These are phyloP conservation scores for Kluyveromyces aestuarii DNA, from an alignment of 805 yeast species.

Conservation along the genomic window DNA sequence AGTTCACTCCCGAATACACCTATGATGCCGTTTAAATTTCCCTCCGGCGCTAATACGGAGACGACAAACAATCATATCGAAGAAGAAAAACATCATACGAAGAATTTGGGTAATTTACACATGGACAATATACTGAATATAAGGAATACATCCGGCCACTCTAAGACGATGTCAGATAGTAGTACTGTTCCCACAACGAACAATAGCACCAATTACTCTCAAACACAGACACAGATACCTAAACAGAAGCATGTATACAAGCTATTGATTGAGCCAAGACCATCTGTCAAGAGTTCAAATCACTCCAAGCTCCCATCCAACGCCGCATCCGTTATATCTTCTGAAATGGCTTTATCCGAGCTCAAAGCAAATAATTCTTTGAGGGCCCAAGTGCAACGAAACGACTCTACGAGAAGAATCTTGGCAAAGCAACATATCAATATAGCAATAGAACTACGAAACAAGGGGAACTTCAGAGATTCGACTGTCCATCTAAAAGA, in stretches of 20 bases:
- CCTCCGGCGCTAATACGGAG: neutral
- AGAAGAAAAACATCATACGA: neutral
- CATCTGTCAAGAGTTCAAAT: neutral
- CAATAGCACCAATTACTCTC: neutral
- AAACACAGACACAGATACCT: neutral
- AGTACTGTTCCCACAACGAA: neutral
- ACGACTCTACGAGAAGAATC: neutral
- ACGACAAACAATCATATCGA: neutral
- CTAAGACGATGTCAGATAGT: neutral
- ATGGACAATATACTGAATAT: too few relatives aligned
- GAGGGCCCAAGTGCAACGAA: neutral
- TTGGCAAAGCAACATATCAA: slow-evolving; percentile 4
- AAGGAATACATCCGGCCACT: neutral
- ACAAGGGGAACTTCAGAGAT: slow-evolving; percentile 53
- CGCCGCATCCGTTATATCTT: neutral
- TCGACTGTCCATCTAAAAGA: slow-evolving; percentile 59
- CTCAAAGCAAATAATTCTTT: too few relatives aligned
- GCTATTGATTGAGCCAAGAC: slow-evolving; percentile 2
- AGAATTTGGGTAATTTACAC: too few relatives aligned
- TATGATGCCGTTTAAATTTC: neutral
- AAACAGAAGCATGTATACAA: neutral
- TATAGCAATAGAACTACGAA: slow-evolving; percentile 40
- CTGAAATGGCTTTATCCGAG: too few relatives aligned
- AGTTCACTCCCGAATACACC: slow-evolving; percentile 1
- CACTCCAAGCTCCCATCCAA: neutral